Conservation (phyloP, 495 filamentous ascomycete genomes). For the Lepraria neglecta region DNA sequence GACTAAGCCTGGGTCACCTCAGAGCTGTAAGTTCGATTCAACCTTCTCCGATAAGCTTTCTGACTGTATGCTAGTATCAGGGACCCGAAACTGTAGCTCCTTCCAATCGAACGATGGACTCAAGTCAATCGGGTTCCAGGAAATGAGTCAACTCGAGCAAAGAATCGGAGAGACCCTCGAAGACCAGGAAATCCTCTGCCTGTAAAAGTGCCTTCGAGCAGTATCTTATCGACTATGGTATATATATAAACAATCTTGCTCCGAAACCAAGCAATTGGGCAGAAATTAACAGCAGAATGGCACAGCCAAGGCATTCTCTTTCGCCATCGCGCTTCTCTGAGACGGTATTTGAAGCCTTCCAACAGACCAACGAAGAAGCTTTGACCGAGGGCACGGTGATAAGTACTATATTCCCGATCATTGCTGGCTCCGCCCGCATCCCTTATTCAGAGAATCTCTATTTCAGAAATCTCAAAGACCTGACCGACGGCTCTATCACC, state of each 20-base stretch:
- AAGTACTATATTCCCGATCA: background rate
- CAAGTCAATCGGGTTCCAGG: conserved; percentile 21
- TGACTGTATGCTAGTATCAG: conserved; percentile 11
- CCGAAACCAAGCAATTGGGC: no score
- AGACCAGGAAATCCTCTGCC: no score
- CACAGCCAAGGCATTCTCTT: background rate
- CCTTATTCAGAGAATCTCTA: conserved; percentile 24
- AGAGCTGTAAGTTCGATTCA: no score
- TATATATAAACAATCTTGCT: no score
- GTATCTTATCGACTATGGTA: no score
- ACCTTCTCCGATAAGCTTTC: conserved; percentile 13
- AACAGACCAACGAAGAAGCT: background rate
- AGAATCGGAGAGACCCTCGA: no score
- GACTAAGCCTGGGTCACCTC: no score
- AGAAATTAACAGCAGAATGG: no score
- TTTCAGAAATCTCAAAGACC: conserved; percentile 34
- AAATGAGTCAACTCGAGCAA: conserved; percentile 17
- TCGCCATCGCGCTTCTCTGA: background rate
- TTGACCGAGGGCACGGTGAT: no score
- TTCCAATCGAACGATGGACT: conserved; percentile 19
- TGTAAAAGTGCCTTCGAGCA: no score
- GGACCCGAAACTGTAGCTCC: background rate
- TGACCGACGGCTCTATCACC: conserved; percentile 32
- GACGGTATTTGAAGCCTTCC: no score
- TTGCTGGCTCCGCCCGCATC: conserved; percentile 19